These are phyloP conservation scores for Chalaropsis thielavioides DNA, from an alignment of 2,329 filamentous ascomycete genomes.

Conservation along the genomic window DNA sequence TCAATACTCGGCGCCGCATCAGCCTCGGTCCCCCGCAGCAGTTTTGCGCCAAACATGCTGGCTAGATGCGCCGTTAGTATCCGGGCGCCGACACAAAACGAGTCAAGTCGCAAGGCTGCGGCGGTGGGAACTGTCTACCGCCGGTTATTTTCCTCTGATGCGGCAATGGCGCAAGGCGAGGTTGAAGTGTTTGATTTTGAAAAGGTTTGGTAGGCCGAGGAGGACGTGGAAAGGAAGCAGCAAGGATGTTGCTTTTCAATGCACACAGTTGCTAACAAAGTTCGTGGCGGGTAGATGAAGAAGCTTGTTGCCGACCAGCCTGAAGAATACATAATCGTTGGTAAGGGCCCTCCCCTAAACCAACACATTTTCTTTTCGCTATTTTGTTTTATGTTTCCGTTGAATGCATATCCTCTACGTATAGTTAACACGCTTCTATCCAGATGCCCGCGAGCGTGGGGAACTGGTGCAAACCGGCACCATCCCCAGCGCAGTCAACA, in stretches of 20 bases:
- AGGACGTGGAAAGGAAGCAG: neutral
- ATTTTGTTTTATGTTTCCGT: neutral
- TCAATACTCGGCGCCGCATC: neutral
- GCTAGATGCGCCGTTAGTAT: neutral
- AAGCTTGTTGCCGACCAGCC: slow-evolving; percentile 12
- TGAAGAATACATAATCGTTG: slow-evolving; percentile 15
- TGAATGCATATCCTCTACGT: neutral
- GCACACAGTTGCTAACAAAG: neutral
- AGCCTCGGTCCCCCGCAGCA: neutral
- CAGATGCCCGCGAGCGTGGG: slow-evolving; percentile 57
- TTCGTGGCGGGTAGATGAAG: neutral
- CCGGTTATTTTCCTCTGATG: neutral
- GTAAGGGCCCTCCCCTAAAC: slow-evolving; percentile 1
- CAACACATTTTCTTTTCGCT: neutral
- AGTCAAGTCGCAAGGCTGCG: neutral
- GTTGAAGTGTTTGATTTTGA: slow-evolving; percentile 16
- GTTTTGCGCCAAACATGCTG: neutral
- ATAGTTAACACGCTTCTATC: neutral
- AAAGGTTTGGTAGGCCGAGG: slow-evolving; percentile 2
- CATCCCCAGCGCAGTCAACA: slow-evolving; percentile 70
- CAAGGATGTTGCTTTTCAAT: neutral
- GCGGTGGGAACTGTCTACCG: neutral
- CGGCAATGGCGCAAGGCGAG: neutral
- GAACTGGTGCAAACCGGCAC: slow-evolving; percentile 50
- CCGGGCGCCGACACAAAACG: neutral